Base-by-base conservation (phyloP, 495 filamentous ascomycete species). In the Penicillium manginii region DNA sequence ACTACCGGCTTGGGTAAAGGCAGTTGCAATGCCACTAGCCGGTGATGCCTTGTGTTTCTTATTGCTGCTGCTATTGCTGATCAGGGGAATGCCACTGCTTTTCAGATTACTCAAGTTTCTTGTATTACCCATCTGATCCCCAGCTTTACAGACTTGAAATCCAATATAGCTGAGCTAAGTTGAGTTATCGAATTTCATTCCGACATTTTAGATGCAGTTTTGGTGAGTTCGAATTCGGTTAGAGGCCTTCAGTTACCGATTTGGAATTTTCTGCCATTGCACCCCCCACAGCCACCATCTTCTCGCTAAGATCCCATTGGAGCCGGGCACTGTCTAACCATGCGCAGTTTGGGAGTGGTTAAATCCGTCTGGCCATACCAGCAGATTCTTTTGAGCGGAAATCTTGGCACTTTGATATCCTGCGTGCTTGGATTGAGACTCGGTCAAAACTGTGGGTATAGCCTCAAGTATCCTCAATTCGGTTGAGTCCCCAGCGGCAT, bases 241-340 rank as follows among this genome's bases (percentile, higher is more conserved):
- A 7, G 35, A 67, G 64, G 14, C 23, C 69, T 2, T 54, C 61
- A 2, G 55, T 62, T 10, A 55, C 59, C 15, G 67, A 67, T n/a
- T 49, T 47, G 26, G 57, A 71, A 15, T 58, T 61, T 37, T 60
- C 59, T 9, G 75, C 73, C 75, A 79, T 76, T 15, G 67, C 63
- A 7, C 64, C 73, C 75, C 75, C 77, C 4, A 71, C 58, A 14
- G 59, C 64, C 46, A 70, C 71, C 64, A 79, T 67, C 32, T 67
- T 43, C 14, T 54, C 56, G 39, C 73, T 67, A 49, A 78, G 59
- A 6, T 40, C 37, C 14, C 58, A 59, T 55, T 79, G n/a, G n/a
- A n/a, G n/a, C n/a, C n/a, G 8, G n/a, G n/a, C 8, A 45, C 19
- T 2, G 40, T 45, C 12, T n/a, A 45, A 19, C 40, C 40, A 45